phyloP scores from a whole-genome alignment of 1,284 basidiomycete species.

The Rhodotorula sp. region DNA sequence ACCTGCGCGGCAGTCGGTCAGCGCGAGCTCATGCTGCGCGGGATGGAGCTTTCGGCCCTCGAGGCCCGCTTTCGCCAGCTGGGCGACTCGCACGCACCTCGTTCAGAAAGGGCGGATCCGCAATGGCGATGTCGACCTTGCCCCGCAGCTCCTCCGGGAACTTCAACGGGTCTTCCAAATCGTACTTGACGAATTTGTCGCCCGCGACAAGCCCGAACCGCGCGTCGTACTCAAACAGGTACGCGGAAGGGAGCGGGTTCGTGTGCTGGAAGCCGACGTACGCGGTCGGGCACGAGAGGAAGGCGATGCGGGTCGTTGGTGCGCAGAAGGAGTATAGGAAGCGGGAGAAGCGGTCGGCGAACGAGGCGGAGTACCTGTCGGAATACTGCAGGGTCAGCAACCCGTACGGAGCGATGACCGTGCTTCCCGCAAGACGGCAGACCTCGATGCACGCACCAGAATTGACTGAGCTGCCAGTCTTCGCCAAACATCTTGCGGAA shows the following conservation, averaged over 20 bases:
- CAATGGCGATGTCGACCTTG: conserved; percentile 46
- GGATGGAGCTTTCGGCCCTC: too few species aligned
- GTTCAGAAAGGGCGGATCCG: conserved; percentile 50
- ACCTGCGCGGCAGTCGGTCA: conserved; percentile 20
- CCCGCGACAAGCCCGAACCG: conserved; percentile 46
- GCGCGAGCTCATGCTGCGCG: background rate
- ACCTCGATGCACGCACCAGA: conserved; percentile 30
- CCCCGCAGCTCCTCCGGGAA: conserved; percentile 41
- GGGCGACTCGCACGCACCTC: conserved; percentile 34
- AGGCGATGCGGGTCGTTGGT: conserved; percentile 42
- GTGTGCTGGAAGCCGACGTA: conserved; percentile 50
- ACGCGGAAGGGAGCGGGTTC: conserved; percentile 37
- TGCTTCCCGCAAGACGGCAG: background rate
- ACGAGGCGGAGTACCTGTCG: conserved; percentile 46
- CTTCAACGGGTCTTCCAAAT: conserved; percentile 46
- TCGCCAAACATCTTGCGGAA: conserved; percentile 47
- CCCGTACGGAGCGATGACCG: background rate
- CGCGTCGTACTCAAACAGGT: conserved; percentile 48
- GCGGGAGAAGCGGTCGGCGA: conserved; percentile 38
- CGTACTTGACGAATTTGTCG: conserved; percentile 47
- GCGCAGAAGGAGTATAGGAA: conserved; percentile 39
- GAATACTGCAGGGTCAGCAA: background rate
- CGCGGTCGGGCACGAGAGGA: conserved; percentile 50
- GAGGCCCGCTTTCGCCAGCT: too few species aligned
- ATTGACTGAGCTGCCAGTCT: conserved; percentile 41